Percentiles rank a stretch among this genome's conserved stretches.
Evolutionary conservation across 2,329 filamentous ascomycete genomes (phyloP).

Genomic region (Myriosclerotinia duriaeana): DNA sequence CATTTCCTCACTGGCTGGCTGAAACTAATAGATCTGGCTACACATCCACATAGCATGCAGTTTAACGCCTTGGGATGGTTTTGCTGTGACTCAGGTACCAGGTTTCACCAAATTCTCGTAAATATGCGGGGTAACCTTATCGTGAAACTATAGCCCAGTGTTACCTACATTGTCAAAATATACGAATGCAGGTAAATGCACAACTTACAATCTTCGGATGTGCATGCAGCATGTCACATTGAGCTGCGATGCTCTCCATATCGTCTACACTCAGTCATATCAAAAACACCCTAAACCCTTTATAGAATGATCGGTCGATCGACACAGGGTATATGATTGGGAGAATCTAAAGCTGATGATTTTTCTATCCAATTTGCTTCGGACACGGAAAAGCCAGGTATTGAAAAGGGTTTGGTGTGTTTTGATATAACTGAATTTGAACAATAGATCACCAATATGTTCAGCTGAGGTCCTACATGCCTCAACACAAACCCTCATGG

Average conservation of each 20-base stretch:
- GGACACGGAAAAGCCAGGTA: too few species aligned
- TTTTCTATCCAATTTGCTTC: too few species aligned
- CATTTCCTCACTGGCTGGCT: neutral
- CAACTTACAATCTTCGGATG: neutral
- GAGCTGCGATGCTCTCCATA: too few species aligned
- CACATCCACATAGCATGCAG: neutral
- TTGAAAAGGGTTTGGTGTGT: too few species aligned
- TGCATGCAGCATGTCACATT: neutral
- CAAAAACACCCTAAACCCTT: too few species aligned
- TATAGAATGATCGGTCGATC: too few species aligned
- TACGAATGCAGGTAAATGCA: neutral
- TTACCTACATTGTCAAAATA: neutral
- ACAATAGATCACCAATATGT: neutral
- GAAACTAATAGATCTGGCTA: neutral
- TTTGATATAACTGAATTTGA: neutral
- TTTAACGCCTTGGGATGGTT: neutral
- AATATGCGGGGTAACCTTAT: neutral
- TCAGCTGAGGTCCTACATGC: neutral
- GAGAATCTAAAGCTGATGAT: too few species aligned
- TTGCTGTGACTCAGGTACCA: neutral
- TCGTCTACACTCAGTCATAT: too few species aligned
- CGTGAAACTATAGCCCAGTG: neutral
- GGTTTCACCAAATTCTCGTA: neutral
- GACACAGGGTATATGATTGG: too few species aligned
- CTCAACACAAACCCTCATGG: neutral